Evolutionary conservation across 2,329 filamentous ascomycete genomes (phyloP).

Genomic region (Gyromitra esculenta): DNA sequence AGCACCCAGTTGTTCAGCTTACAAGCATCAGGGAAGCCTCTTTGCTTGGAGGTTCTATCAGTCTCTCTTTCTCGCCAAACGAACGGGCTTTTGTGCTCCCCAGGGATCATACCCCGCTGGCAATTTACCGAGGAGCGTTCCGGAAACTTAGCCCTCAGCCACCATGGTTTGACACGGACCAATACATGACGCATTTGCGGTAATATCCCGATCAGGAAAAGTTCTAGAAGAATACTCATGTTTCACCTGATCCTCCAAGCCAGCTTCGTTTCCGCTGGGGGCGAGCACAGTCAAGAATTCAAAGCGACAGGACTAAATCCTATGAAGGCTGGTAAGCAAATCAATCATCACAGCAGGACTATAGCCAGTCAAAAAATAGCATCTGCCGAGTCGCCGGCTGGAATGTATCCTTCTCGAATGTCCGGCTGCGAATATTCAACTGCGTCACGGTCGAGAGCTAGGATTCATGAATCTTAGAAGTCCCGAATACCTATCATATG

Average conservation of each 20-base stretch:
- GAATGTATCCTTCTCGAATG: constrained; percentile 44
- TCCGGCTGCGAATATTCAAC: constrained; percentile 31
- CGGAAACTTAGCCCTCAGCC: constrained; percentile 50
- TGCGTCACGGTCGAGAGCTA: constrained; percentile 9
- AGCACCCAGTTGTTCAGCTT: constrained; percentile 23
- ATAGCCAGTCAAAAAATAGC: not conserved
- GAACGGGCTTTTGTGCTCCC: not conserved
- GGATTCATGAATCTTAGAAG: constrained; percentile 5
- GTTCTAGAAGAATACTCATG: constrained; percentile 47
- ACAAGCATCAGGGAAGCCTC: constrained; percentile 32
- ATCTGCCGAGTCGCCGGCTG: constrained; percentile 35
- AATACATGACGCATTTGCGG: constrained; percentile 47
- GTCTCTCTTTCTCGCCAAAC: constrained; percentile 40
- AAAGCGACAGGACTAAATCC: constrained; percentile 11
- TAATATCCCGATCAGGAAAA: constrained; percentile 46
- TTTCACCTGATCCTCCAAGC: constrained; percentile 6
- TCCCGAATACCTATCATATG: constrained; percentile 12
- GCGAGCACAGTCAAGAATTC: not conserved
- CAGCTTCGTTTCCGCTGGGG: constrained; percentile 30
- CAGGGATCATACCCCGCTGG: constrained; percentile 18
- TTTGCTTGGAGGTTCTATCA: constrained; percentile 3
- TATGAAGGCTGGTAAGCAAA: constrained; percentile 13
- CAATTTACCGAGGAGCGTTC: constrained; percentile 42
- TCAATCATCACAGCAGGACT: constrained; percentile 5
- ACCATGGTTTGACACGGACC: constrained; percentile 52